Percentiles rank a stretch among this genome's conserved stretches.
These are phyloP conservation scores for Ophiostoma populinum DNA, from an alignment of 2,329 filamentous ascomycete genomes.

Conservation along the genomic window DNA sequence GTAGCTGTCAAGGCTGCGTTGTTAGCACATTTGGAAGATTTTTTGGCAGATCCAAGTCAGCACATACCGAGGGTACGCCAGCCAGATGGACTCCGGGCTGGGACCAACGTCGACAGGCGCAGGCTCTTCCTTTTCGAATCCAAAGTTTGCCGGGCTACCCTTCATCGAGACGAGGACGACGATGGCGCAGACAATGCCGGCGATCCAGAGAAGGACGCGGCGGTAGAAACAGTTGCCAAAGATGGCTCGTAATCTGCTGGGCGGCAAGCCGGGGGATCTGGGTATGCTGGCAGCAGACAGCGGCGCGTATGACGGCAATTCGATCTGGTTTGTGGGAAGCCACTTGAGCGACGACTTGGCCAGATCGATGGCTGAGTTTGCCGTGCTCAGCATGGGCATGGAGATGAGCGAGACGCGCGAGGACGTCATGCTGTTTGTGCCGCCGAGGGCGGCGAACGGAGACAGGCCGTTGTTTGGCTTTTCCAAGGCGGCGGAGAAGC, in stretches of 20 bases:
- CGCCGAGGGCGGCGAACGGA: slow-evolving; percentile 7
- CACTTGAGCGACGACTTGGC: slow-evolving; percentile 9
- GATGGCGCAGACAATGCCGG: slow-evolving; percentile 16
- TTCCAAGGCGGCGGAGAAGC: slow-evolving; percentile 10
- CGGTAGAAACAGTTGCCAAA: slow-evolving; percentile 36
- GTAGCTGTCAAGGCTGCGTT: slow-evolving; percentile 60
- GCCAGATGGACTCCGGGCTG: slow-evolving; percentile 16
- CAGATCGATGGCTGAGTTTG: slow-evolving; percentile 9
- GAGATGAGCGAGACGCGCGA: slow-evolving; percentile 9
- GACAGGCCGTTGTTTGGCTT: slow-evolving; percentile 8
- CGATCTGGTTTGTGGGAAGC: slow-evolving; percentile 6
- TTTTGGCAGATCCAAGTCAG: not conserved
- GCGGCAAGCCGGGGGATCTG: not conserved
- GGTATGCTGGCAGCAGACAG: no score
- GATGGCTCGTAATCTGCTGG: slow-evolving; percentile 15
- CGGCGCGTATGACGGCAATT: slow-evolving; percentile 8
- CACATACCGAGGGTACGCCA: slow-evolving; percentile 26
- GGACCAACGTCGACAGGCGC: slow-evolving; percentile 15
- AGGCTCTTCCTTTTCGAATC: slow-evolving; percentile 12
- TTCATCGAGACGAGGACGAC: slow-evolving; percentile 13
- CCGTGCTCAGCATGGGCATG: slow-evolving; percentile 9
- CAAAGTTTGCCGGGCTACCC: slow-evolving; percentile 11
- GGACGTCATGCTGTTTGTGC: slow-evolving; percentile 4
- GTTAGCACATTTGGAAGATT: not conserved
- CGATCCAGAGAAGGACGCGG: slow-evolving; percentile 32